Conservation (phyloP, 208 protist species). For the Trypanosoma conorhini region DNA sequence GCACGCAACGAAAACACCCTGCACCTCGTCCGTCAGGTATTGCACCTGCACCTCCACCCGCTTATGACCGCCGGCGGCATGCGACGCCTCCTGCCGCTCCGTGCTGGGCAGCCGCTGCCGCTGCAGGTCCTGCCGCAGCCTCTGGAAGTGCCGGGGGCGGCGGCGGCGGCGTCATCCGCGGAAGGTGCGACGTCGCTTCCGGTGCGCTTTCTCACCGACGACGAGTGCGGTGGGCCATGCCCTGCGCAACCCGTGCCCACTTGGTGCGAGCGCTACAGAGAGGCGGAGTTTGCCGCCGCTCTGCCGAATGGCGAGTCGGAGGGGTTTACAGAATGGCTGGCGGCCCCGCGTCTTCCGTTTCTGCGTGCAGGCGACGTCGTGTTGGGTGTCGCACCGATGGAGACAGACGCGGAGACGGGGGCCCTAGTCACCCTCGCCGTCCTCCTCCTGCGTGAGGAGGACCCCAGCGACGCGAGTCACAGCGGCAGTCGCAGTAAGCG, state of each 20-base stretch:
- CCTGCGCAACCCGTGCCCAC: background rate
- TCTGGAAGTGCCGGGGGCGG: slow-evolving; percentile 17
- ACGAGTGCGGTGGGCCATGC: slow-evolving; percentile 9
- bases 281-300: slow-evolving; percentile 26
- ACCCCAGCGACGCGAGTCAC: background rate
- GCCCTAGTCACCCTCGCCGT: slow-evolving; percentile 30
- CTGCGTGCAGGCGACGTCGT: slow-evolving; percentile 46
- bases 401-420: background rate
- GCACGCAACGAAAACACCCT: slow-evolving; percentile 73
- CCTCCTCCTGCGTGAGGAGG: slow-evolving; percentile 35
- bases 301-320: slow-evolving; percentile 11
- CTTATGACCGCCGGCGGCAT: slow-evolving; percentile 47
- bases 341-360: slow-evolving; percentile 52
- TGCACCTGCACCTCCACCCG: slow-evolving; percentile 48
- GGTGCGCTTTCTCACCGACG: slow-evolving; percentile 13
- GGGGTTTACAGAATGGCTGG: slow-evolving; percentile 69
- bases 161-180: background rate
- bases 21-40: slow-evolving; percentile 60
- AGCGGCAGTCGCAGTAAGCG: slow-evolving; percentile 1
- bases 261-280: slow-evolving; percentile 39
- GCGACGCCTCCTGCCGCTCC: slow-evolving; percentile 44
- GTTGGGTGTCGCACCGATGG: slow-evolving; percentile 28
- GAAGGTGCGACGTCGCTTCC: slow-evolving; percentile 7
- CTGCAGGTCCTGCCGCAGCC: slow-evolving; percentile 32
- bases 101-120: slow-evolving; percentile 34